phyloP scores from a whole-genome alignment of 129 eudicot species.

The Saussurea involucrata region DNA sequence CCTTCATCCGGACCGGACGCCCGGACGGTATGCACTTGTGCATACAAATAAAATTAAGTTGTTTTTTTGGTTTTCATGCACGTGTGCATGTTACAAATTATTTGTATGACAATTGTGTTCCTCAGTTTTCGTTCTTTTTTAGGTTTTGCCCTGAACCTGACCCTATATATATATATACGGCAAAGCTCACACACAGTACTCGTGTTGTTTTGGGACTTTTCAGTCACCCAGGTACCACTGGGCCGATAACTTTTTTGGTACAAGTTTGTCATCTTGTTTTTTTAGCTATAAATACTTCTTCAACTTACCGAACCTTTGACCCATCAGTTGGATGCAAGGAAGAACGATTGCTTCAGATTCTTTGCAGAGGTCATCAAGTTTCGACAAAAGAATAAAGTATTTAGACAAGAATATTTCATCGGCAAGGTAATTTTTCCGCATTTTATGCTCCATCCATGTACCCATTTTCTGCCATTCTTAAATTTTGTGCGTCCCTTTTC shows the following conservation, averaged over 20 bases:
- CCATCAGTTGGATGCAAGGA: constrained; percentile 64
- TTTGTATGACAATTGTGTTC: no score
- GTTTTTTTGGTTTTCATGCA: no score
- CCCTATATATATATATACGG: background rate
- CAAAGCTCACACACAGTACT: background rate
- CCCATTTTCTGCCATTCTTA: background rate
- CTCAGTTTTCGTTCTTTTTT: no score
- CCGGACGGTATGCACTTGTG: no score
- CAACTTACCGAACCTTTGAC: constrained; percentile 6
- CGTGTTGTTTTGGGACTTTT: background rate
- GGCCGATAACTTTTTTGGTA: background rate
- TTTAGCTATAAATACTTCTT: background rate
- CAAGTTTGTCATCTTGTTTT: background rate
- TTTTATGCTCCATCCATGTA: background rate
- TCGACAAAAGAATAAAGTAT: constrained; percentile 50
- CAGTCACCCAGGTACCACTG: background rate
- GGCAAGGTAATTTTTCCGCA: constrained; percentile 51
- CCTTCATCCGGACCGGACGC: no score
- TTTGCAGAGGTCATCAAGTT: constrained; percentile 83
- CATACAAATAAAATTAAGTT: no score
- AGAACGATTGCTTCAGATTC: constrained; percentile 67
- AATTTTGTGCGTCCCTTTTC: background rate
- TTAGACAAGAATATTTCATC: constrained; percentile 64
- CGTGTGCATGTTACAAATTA: no score
- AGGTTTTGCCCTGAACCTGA: no score